Evolutionary conservation across 495 filamentous ascomycete species (phyloP).

Genomic region (Aspergillus mulundensis): DNA sequence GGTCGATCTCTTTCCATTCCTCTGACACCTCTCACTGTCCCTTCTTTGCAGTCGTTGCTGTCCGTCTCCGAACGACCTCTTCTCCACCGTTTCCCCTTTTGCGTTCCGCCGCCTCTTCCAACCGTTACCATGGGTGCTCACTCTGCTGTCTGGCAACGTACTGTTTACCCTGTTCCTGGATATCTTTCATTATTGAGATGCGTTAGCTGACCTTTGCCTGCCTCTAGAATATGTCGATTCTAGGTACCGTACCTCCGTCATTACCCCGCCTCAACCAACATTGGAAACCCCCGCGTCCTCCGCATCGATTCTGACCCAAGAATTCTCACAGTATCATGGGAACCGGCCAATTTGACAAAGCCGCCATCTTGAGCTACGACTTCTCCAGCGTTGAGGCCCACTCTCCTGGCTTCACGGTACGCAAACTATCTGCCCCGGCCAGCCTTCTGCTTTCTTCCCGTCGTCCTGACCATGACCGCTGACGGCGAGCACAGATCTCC

Average conservation of each 20-base stretch:
- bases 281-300: slow-evolving; percentile 8
- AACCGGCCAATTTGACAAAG: slow-evolving; percentile 79
- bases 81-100: slow-evolving; percentile 23
- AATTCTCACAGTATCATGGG: slow-evolving; percentile 65
- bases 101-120: slow-evolving; percentile 13
- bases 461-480: not conserved
- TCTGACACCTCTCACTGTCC: not conserved
- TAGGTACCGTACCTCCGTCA: slow-evolving; percentile 48
- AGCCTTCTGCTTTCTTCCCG: not conserved
- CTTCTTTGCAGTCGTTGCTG: slow-evolving; percentile 17
- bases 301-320: slow-evolving; percentile 17
- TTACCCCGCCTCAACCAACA: slow-evolving; percentile 17
- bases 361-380: slow-evolving; percentile 75
- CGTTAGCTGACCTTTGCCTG: slow-evolving; percentile 18
- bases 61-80: slow-evolving; percentile 3
- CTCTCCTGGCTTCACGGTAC: slow-evolving; percentile 67
- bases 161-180: not conserved
- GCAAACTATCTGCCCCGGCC: slow-evolving; percentile 17
- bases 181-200: not conserved
- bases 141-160: slow-evolving; percentile 57
- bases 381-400: slow-evolving; percentile 82
- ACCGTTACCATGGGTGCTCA: slow-evolving; percentile 37
- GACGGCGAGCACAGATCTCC: slow-evolving; percentile 27
- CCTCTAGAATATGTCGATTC: slow-evolving; percentile 61
- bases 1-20: slow-evolving; percentile 1